Evolutionary conservation across 345 rosid genomes (phyloP), one percentile per base, ranked within the genome.

Genomic region (Aethionema arabicum): DNA sequence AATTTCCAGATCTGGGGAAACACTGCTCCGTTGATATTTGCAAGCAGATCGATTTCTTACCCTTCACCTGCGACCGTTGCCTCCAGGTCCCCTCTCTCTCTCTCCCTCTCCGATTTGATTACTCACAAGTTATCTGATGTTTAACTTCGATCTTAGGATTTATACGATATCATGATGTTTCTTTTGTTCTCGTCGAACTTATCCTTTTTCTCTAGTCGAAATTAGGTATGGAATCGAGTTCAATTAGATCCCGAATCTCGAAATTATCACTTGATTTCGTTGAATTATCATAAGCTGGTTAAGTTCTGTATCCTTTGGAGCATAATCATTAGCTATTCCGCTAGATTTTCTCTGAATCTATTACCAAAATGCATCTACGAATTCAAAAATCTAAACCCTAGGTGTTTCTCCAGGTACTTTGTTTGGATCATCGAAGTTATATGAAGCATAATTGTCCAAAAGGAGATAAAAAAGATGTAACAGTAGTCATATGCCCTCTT

Each of bases 11-110:
- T 85, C 95, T 92, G 13, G 98, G 98, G 15, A 85, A 81, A 75
- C 98, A 92, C 69, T 92, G 95, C 78, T 77, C 79, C 71, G 83
- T 85, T 38, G 82, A 84, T 35, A 79, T 78, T 53, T 92, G 98
- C 80, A 82, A 80, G 74, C 96, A 73, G 68, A 89, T 92, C 73
- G 98, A 92, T 75, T 87, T 89, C 80, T 74, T 92, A 61, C 96
- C 98, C 53, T 92, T 92, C 81, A 88, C 91, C 59, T 92, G 98
- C 80, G 96, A 92, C 72, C 82, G 91, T 55, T 92, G 98, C 80
- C 65, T 65, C 74, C 80, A 77, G 96, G 96, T 89, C 48, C 52
- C 4, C 3, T n/a, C 16, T 52, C 57, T 41, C n/a, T 37, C 56
- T 61, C 55, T 68, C 49, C 35, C 29, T 11, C 10, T 46, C 14